Evolutionary conservation across 2,329 filamentous ascomycete genomes (phyloP), one percentile per base, ranked within the genome.

Genomic region (Hypoxylon sp.): DNA sequence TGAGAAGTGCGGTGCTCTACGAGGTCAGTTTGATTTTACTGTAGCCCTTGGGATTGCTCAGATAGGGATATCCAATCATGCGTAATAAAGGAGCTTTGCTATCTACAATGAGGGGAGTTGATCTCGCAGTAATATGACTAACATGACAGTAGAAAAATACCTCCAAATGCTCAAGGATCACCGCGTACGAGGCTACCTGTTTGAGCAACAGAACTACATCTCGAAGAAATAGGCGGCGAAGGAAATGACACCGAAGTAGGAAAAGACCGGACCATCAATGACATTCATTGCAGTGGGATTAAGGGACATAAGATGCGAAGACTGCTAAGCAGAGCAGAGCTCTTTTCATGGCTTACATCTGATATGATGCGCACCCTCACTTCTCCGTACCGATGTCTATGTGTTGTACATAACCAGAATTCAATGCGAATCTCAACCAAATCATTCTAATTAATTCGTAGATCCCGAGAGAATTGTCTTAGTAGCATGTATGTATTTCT

Each of bases 1-100:
- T 80, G 93, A 95, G 86, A 96, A 95, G 83, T 96, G 93, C 81
- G 92, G 92, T 72, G 84, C 87, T 76, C 80, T 95, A 81, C 87
- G 93, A 91, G 92, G 93, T 96, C 80, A 86, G 91, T 83, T 42
- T 31, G 54, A 17, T 47, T 47, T 48, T 27, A 39, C 11, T 4
- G 44, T 1, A 21, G 2, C 39, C 15, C 19, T 57, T 32, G 19
- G 44, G 2, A n/a, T 11, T 11, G 6, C 8, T 44, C 11, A 7
- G 15, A 10, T 44, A 8, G 17, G 3, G 11, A 44, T 19, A 44
- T 11, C 5, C 7, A 44, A 11, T 17, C 39, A 21, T 44, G 39
- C 39, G 39, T 7, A 44, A 44, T 19, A 21, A 21, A 21, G 1
- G 15, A 21, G 39, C 7, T 7, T 44, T 19, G 4, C 7, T 3